Conservation (phyloP, 306 rosid species). For the Hippophae tibetana region DNA sequence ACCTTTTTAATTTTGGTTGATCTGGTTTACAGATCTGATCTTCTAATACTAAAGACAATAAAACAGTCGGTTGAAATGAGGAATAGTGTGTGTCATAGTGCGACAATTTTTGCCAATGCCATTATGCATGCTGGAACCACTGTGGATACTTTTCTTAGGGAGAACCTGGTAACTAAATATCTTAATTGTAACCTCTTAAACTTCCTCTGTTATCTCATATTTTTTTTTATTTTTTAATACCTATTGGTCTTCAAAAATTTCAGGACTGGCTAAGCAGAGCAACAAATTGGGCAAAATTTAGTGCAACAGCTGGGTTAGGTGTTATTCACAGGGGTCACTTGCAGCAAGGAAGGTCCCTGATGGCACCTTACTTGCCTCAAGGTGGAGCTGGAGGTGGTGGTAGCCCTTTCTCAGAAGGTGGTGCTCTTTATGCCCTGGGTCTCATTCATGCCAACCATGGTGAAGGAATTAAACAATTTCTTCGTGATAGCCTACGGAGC, state of each 20-base stretch:
- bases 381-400: slow-evolving; percentile 93
- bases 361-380: slow-evolving; percentile 98
- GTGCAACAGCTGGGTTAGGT: slow-evolving; percentile 97
- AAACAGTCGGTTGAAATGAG: slow-evolving; percentile 99
- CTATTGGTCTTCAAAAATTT: slow-evolving; percentile 11
- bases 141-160: slow-evolving; percentile 89
- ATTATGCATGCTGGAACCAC: slow-evolving; percentile 98
- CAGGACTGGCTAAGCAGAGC: slow-evolving; percentile 99
- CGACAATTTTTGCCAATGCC: slow-evolving; percentile 92
- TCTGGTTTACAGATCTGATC: slow-evolving; percentile 68
- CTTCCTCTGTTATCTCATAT: not conserved
- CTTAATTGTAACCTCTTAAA: not conserved
- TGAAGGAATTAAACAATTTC: slow-evolving; percentile 94
- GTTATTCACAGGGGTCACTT: slow-evolving; percentile 95
- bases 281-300: slow-evolving; percentile 95
- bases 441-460: slow-evolving; percentile 98
- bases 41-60: slow-evolving; percentile 86
- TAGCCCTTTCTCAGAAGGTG: slow-evolving; percentile 94
- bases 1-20: slow-evolving; percentile 19
- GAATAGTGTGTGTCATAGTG: slow-evolving; percentile 94
- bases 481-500: slow-evolving; percentile 80
- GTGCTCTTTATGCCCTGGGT: slow-evolving; percentile 97
- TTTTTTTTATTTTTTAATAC: slow-evolving; percentile 8
- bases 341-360: slow-evolving; percentile 90
- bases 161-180: slow-evolving; percentile 54